Evolutionary conservation across 345 rosid species (phyloP).

Genomic region (Lenwebbia sp.): DNA sequence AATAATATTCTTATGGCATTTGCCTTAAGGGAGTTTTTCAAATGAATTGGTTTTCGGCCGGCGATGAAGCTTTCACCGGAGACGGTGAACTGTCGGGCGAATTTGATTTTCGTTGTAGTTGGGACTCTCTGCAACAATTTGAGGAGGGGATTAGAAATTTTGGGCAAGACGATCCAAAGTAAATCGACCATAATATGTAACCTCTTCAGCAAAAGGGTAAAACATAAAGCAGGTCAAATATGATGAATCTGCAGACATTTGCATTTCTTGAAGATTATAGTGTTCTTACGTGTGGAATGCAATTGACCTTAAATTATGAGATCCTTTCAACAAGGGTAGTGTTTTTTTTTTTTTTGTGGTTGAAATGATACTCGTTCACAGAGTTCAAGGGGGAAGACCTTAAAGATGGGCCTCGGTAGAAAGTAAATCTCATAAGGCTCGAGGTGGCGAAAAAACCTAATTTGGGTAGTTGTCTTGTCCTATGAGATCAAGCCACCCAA

Average conservation of each 20-base stretch:
- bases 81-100: not conserved
- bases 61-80: not conserved
- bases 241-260: not conserved
- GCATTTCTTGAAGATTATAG: not conserved
- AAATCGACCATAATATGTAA: not conserved
- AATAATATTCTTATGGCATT: rapidly evolving
- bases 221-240: not conserved
- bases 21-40: not conserved
- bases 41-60: not conserved
- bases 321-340: no score
- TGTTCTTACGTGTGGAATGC: no score
- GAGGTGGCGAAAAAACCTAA: no score
- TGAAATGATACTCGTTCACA: no score
- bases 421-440: no score
- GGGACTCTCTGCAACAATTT: not conserved
- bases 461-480: no score
- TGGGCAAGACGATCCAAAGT: not conserved
- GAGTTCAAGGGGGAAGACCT: no score
- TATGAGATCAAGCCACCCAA: no score
- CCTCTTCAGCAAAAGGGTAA: no score
- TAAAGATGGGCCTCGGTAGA: no score
- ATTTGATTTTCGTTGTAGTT: not conserved
- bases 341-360: no score
- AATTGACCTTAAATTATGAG: no score
- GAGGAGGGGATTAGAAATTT: not conserved